A percentile compares a stretch with the other conserved stretches of the same genome.
Evolutionary conservation across 2,329 filamentous ascomycete genomes (phyloP).

Genomic region (Botrytis hyacinthi): DNA sequence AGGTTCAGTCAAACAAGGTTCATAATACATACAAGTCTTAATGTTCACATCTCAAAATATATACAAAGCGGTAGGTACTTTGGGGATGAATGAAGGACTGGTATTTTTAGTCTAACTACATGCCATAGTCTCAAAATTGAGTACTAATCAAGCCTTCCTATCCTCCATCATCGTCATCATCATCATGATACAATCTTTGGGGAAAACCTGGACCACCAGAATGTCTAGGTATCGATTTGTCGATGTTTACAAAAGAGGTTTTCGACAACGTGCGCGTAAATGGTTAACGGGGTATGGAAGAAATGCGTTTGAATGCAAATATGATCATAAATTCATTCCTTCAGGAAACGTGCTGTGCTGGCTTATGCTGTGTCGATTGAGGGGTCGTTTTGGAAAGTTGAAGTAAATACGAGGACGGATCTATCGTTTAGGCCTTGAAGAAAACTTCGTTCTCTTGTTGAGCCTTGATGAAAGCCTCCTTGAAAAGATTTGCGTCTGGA

Average conservation of each 20-base stretch:
- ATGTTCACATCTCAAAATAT: background rate
- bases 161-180: conserved; percentile 34
- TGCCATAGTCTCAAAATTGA: conserved; percentile 31
- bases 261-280: conserved; percentile 31
- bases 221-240: conserved; percentile 27
- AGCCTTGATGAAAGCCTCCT: conserved; percentile 95
- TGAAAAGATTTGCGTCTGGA: conserved; percentile 91
- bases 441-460: conserved; percentile 93
- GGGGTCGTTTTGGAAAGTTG: conserved; percentile 25
- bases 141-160: conserved; percentile 29
- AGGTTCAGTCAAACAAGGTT: background rate
- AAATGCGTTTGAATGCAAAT: conserved; percentile 25
- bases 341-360: conserved; percentile 27
- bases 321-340: conserved; percentile 35
- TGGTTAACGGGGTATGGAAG: conserved; percentile 26
- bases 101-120: conserved; percentile 40
- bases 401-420: conserved; percentile 20
- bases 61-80: background rate
- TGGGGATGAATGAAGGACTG: conserved; percentile 36
- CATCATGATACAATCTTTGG: conserved; percentile 30
- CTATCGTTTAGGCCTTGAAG: conserved; percentile 53
- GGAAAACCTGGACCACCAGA: conserved; percentile 29
- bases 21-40: background rate
- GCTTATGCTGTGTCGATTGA: conserved; percentile 23
- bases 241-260: conserved; percentile 29